Evolutionary conservation across 1,284 basidiomycete genomes (phyloP), one percentile per base, ranked within the genome.

Genomic region (Inonotus hispidus): DNA sequence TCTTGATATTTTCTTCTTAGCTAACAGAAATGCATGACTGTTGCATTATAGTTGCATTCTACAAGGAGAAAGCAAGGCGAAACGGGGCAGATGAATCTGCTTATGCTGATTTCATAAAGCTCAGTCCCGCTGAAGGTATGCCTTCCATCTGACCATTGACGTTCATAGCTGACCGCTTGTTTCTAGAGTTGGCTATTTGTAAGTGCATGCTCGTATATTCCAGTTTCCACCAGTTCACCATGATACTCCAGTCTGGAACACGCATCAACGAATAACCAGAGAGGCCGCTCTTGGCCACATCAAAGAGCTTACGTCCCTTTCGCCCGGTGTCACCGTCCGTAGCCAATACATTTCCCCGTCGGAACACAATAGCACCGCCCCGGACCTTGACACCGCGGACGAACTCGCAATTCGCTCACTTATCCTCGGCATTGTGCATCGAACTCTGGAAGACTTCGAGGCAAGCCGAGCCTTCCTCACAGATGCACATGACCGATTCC

Each of bases 111-210:
- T 75, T 76, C 11, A 82, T 89, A 45, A 80, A 74, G 64, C 84
- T 91, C 47, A 87, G 82, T 68, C 79, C 82, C 11, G 85, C 87
- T 5, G 87, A 90, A 72, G 86, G 85, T 85, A 58, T 16, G 79
- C 70, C 38, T 23, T 19, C 46, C 45, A 39, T 38, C 16, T 23
- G 7, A 2, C 7, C 19, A 0, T 6, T 21, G 11, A 21, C 14
- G 0, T 38, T 14, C 50, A n/a, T 56, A 32, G n/a, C 10, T 43
- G 46, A 52, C 56, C 2, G 55, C 11, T 38, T 32, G 27, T 19
- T 5, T 14, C 49, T n/a, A 83, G 86, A 87, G 68, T 74, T 86
- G 35, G 81, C 71, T 7, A 77, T 87, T 46, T 87, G 85, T 87
- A 66, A 67, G 82, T 73, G 5, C 38, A 45, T 35, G 53, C 49